These are phyloP conservation scores for Heliocybe sulcata DNA, from an alignment of 1,284 basidiomycete genomes.

Conservation along the genomic window DNA sequence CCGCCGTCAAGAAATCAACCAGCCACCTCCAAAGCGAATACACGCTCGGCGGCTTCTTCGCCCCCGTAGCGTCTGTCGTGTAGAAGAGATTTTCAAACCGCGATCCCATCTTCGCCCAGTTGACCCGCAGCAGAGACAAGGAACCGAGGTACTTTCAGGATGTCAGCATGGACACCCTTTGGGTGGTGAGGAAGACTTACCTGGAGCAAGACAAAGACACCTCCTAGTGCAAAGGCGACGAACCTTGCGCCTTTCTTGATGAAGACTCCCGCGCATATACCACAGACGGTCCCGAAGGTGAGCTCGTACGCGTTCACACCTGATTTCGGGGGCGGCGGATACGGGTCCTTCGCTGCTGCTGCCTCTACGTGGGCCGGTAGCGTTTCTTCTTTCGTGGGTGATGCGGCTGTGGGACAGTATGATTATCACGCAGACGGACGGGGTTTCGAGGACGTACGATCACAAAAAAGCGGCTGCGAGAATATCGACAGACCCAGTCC, in stretches of 20 bases:
- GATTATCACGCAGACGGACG: neutral
- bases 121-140: conserved; percentile 63
- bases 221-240: conserved; percentile 80
- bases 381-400: conserved; percentile 6
- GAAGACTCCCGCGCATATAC: conserved; percentile 88
- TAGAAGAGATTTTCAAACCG: conserved; percentile 75
- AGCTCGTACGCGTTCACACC: conserved; percentile 78
- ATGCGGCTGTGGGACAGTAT: neutral
- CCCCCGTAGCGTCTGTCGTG: conserved; percentile 47
- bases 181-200: conserved; percentile 39
- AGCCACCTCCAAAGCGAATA: conserved; percentile 65
- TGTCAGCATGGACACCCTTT: too few species aligned
- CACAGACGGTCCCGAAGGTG: conserved; percentile 81
- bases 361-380: conserved; percentile 6
- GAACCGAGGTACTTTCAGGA: conserved; percentile 67
- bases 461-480: conserved; percentile 21
- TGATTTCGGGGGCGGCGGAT: conserved; percentile 56
- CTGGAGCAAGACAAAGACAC: conserved; percentile 83
- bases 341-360: conserved; percentile 10
- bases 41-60: conserved; percentile 51
- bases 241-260: conserved; percentile 89
- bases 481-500: conserved; percentile 19
- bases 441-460: conserved; percentile 17
- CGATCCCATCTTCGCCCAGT: conserved; percentile 61
- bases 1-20: conserved; percentile 83